Percentiles rank a stretch among this genome's conserved stretches.
Conservation (phyloP, 2,329 filamentous ascomycete species). For the Botrytis sinoallii region DNA sequence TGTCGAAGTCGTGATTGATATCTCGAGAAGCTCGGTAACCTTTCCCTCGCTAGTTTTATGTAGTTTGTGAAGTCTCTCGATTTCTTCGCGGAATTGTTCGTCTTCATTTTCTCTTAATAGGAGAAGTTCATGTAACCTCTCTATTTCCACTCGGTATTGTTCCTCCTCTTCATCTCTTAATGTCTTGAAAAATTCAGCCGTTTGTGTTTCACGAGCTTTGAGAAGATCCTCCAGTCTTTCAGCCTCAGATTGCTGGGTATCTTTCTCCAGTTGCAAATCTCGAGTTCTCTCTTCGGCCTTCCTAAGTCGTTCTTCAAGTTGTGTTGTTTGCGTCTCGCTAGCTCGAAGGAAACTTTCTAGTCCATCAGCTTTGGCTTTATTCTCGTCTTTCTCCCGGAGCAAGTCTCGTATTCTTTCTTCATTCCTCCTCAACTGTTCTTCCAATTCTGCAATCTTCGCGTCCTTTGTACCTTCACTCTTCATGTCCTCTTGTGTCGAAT, state of each 20-base stretch:
- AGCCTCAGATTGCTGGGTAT: background rate
- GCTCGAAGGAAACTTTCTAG: background rate
- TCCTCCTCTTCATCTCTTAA: background rate
- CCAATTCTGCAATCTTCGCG: background rate
- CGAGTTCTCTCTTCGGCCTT: background rate
- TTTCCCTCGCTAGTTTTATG: background rate
- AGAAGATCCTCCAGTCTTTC: background rate
- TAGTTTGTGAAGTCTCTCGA: background rate
- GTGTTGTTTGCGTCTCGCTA: background rate
- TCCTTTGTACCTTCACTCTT: background rate
- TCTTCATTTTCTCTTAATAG: background rate
- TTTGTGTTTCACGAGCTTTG: slow-evolving; percentile 1
- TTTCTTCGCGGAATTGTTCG: background rate
- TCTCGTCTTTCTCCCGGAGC: background rate
- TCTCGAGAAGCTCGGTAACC: slow-evolving; percentile 1
- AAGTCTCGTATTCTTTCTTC: background rate
- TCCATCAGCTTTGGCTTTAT: slow-evolving; percentile 7
- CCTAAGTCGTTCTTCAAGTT: background rate
- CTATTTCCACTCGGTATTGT: background rate
- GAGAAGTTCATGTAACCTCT: background rate
- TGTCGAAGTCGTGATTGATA: background rate
- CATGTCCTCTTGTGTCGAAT: background rate
- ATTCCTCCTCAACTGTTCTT: background rate
- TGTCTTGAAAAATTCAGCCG: background rate
- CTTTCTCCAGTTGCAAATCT: background rate